Evolutionary conservation across 108 stramenopile genomes (phyloP).

Genomic region (Skeletonema grethae): DNA sequence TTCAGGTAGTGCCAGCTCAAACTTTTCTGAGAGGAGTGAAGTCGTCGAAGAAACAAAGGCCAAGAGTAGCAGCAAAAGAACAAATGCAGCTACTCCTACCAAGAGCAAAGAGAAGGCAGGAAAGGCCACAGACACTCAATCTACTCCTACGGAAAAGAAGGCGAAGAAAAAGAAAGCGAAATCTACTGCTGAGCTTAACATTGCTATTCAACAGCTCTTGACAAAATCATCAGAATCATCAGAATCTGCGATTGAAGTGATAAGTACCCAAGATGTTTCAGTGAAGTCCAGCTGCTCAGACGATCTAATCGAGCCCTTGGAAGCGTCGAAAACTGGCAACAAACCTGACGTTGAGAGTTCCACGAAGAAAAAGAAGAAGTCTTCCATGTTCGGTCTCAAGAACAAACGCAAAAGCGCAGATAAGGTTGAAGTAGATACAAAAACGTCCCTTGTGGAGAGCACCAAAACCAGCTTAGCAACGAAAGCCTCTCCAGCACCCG

Average conservation of each 20-base stretch:
- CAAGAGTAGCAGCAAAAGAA: neutral
- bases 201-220: neutral
- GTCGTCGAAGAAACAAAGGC: neutral
- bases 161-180: neutral
- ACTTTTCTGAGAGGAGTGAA: too few relatives aligned
- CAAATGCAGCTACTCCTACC: neutral
- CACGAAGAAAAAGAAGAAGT: neutral
- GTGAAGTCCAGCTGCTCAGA: neutral
- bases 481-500: too few relatives aligned
- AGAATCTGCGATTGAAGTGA: neutral
- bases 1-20: neutral
- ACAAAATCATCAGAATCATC: neutral
- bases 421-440: neutral
- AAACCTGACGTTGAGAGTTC: neutral
- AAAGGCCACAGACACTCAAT: neutral
- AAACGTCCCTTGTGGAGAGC: neutral
- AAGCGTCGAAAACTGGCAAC: neutral
- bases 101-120: neutral
- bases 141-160: neutral
- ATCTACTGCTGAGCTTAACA: neutral
- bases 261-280: neutral
- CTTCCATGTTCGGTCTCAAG: neutral
- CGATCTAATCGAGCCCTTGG: neutral
- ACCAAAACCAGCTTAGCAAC: neutral
- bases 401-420: neutral